phyloP scores from a whole-genome alignment of 1,284 basidiomycete species.

The Cryptococcus depauperatus region DNA sequence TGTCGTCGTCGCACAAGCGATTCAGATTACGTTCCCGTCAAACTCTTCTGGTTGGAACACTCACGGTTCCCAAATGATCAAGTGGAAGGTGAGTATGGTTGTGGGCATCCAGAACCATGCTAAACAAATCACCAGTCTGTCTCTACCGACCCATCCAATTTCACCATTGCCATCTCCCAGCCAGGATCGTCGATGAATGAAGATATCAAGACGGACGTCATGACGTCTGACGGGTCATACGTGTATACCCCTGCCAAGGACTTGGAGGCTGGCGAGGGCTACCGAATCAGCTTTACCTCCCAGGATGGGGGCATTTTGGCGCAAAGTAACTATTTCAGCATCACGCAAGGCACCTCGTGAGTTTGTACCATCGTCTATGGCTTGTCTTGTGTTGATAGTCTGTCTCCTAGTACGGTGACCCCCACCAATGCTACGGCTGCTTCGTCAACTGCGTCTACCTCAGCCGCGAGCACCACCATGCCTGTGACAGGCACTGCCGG shows the following conservation, averaged over 20 bases:
- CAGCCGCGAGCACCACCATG: constrained; percentile 2
- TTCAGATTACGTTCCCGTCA: constrained; percentile 29
- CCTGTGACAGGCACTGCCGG: not conserved
- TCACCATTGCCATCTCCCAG: constrained; percentile 29
- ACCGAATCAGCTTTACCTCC: constrained; percentile 26
- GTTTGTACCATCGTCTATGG: constrained; percentile 1
- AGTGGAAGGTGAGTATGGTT: constrained; percentile 33
- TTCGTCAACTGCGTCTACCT: constrained; percentile 5
- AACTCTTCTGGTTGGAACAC: constrained; percentile 24
- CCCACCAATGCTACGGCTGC: constrained; percentile 3
- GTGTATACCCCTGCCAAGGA: constrained; percentile 27
- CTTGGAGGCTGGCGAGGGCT: constrained; percentile 19
- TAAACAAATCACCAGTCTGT: too few relatives aligned
- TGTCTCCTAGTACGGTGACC: too few relatives aligned
- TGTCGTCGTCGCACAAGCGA: constrained; percentile 15
- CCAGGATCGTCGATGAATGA: constrained; percentile 21
- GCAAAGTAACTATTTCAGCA: constrained; percentile 32
- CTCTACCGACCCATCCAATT: constrained; percentile 30
- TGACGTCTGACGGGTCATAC: constrained; percentile 27
- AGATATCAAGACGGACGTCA: constrained; percentile 19
- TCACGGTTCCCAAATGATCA: constrained; percentile 23
- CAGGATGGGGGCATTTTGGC: constrained; percentile 31
- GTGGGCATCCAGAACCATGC: too few relatives aligned
- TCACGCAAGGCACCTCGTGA: constrained; percentile 23
- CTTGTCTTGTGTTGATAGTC: not conserved